Base-by-base conservation (phyloP, 768 basidiomycete genomes). In the Naganishia onofrii region DNA sequence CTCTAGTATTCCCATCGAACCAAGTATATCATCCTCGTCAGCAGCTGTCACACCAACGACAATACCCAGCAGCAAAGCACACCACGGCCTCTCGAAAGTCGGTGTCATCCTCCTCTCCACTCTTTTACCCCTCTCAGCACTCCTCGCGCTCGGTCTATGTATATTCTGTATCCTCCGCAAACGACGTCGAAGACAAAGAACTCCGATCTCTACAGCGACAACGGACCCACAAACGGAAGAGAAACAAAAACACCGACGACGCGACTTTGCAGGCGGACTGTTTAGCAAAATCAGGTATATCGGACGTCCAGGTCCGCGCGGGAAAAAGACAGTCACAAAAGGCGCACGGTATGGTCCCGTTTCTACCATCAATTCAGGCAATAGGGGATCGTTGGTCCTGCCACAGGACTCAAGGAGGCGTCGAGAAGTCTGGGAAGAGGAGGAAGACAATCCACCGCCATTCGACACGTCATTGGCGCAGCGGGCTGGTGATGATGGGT, bases 341-440 rank as follows among this genome's bases (percentile, higher is more conserved):
- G 60, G 60, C 23, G 60, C 60, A 12, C 36, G 60, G 7, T 63
- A 63, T 29, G 60, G 60, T 29, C 60, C 38, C 15, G 38, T 63
- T 2, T 63, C 60, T 1, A 63, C 60, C 4, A 4, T 44, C n/a
- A 44, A 44, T 15, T 63, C 60, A 15, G 60, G 60, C 10, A 63
- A 63, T 21, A 2, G 60, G 48, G n/a, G n/a, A n/a, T n/a, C n/a
- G n/a, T n/a, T n/a, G n/a, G 7, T 23, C 48, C 21, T 51, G 48
- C 48, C 3, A 23, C 48, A 51, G 48, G 48, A 51, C 13, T 26
- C 48, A 3, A 51, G 21, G 13, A 17, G 15, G 48, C 48, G 48
- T 4, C 19, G 48, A 26, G 48, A 51, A 13, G n/a, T 23, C 12
- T 51, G 48, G 48, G 48, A 51, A n/a, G 48, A 21, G 48, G 48